Conservation (phyloP, 2,329 filamentous ascomycete species). For the Herpotrichia juniperi region DNA sequence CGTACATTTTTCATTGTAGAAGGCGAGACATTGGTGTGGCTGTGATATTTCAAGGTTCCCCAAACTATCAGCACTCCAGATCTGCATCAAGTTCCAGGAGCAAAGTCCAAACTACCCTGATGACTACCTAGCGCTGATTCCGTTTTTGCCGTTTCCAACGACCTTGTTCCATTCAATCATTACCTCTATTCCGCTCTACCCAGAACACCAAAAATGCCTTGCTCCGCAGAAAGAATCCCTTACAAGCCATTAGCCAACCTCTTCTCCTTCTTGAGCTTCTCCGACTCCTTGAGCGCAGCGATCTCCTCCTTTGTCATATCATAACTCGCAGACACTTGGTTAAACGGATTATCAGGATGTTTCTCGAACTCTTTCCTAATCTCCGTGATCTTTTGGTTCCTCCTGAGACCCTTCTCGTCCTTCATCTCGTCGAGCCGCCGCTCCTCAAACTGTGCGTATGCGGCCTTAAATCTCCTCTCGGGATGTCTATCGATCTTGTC, state of each 20-base stretch:
- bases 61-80: not conserved
- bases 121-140: not conserved
- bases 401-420: constrained; percentile 77
- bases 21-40: constrained; percentile 1
- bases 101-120: not conserved
- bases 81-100: not conserved
- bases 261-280: constrained; percentile 76
- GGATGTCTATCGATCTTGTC: constrained; percentile 86
- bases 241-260: constrained; percentile 56
- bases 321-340: constrained; percentile 77
- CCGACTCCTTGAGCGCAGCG: constrained; percentile 65
- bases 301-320: constrained; percentile 83
- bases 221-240: constrained; percentile 11
- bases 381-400: constrained; percentile 83
- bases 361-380: constrained; percentile 94
- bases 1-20: too few species aligned
- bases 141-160: too few species aligned
- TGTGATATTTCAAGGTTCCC: not conserved
- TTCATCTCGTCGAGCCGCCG: constrained; percentile 84
- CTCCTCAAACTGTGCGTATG: constrained; percentile 83
- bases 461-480: constrained; percentile 84
- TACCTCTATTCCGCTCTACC: constrained; percentile 1
- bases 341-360: constrained; percentile 93
- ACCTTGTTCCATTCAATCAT: not conserved
- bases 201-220: constrained; percentile 17